Conservation (phyloP, 805 yeast species). For the Metschnikowia similis region DNA sequence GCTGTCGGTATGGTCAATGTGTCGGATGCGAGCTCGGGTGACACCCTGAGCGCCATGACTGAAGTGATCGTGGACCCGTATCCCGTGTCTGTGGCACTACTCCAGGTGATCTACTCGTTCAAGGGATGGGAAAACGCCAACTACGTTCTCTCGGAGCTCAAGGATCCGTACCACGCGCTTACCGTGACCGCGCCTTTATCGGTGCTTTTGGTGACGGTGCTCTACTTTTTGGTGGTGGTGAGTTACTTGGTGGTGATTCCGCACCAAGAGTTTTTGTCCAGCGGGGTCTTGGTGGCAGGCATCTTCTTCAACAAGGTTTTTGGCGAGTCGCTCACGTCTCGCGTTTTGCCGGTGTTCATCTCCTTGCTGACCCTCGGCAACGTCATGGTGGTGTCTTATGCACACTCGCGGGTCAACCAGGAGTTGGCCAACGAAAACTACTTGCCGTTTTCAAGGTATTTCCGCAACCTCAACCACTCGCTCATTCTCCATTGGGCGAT, state of each 20-base stretch:
- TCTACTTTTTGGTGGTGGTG: constrained; percentile 53
- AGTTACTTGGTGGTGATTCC: constrained; percentile 56
- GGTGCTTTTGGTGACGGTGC: constrained; percentile 45
- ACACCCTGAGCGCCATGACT: not conserved
- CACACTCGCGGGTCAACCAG: constrained; percentile 55
- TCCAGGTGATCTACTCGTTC: constrained; percentile 59
- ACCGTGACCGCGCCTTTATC: constrained; percentile 61
- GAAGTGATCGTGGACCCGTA: constrained; percentile 31
- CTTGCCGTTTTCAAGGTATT: constrained; percentile 47
- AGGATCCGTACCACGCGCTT: constrained; percentile 52
- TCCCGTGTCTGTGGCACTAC: constrained; percentile 50
- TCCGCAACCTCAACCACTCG: constrained; percentile 43
- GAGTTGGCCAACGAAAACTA: constrained; percentile 50
- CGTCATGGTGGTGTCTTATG: constrained; percentile 59
- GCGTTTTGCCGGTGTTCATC: constrained; percentile 52
- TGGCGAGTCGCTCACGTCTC: constrained; percentile 48
- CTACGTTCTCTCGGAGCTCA: constrained; percentile 55
- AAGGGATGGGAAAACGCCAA: constrained; percentile 72
- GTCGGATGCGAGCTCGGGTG: not conserved
- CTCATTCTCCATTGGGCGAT: constrained; percentile 52
- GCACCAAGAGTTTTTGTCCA: constrained; percentile 41
- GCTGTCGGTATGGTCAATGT: constrained; percentile 25
- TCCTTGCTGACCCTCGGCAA: constrained; percentile 62
- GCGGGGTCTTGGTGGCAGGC: constrained; percentile 65
- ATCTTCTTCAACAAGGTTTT: constrained; percentile 54